Conservation (phyloP, 768 basidiomycete genomes). For the Jaapia argillacea region DNA sequence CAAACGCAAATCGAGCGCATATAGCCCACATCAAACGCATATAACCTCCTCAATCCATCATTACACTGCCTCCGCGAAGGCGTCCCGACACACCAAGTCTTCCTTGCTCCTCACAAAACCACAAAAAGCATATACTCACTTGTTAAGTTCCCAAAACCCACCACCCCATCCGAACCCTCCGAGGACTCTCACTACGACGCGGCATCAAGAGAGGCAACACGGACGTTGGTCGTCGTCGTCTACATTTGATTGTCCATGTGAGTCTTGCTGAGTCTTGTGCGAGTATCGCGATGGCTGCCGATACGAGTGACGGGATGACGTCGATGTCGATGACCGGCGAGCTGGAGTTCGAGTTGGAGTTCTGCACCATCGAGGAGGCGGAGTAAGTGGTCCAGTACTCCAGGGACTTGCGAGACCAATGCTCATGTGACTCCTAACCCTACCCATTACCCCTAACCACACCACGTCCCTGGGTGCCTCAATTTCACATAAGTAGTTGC, state of each 20-base stretch:
- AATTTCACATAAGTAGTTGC: no score
- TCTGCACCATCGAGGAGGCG: background rate
- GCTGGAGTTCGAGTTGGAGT: background rate
- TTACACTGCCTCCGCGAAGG: background rate
- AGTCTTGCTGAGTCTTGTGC: constrained; percentile 4
- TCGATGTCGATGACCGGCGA: background rate
- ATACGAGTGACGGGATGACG: background rate
- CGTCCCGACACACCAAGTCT: background rate
- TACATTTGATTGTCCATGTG: constrained; percentile 35
- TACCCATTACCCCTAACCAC: no score
- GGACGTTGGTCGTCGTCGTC: constrained; percentile 5
- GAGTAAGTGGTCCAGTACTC: background rate
- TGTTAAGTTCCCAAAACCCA: background rate
- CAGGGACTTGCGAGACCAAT: no score
- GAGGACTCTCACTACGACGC: background rate
- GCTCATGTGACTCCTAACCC: no score
- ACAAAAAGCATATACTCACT: background rate
- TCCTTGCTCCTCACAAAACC: no score
- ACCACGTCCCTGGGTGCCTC: no score
- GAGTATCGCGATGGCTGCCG: background rate
- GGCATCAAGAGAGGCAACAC: background rate
- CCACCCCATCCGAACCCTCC: background rate
- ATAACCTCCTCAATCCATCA: background rate
- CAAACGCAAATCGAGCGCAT: no score
- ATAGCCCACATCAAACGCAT: no score